A percentile compares a stretch with the other conserved stretches of the same genome.
phyloP scores from a whole-genome alignment of 257 asterid species.

The Ligustrum vulgare region DNA sequence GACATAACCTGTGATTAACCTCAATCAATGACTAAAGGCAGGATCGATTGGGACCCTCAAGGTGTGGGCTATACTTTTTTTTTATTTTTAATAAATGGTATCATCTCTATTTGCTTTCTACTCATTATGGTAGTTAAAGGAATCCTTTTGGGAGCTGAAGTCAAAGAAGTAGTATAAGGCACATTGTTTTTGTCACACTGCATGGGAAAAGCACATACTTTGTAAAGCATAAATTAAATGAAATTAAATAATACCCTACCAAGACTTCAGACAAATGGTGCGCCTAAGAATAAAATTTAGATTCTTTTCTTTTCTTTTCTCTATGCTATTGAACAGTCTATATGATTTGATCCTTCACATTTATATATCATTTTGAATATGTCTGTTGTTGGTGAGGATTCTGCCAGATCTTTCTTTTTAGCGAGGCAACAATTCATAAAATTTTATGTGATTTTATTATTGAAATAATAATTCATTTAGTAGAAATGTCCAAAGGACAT shows the following conservation, averaged over 20 bases:
- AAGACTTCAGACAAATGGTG: conserved; percentile 14
- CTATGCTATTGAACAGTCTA: conserved; percentile 22
- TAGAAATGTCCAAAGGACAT: too few relatives aligned
- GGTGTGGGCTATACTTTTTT: too few relatives aligned
- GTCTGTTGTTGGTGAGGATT: conserved; percentile 25
- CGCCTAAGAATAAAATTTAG: conserved; percentile 11
- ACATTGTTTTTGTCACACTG: conserved; percentile 44
- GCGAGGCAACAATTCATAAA: too few relatives aligned
- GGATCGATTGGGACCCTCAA: too few relatives aligned
- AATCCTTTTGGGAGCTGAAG: conserved; percentile 33
- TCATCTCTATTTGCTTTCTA: conserved; percentile 44
- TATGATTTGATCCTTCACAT: conserved; percentile 32
- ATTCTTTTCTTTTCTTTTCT: not conserved
- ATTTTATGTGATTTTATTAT: too few relatives aligned
- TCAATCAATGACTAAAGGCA: too few relatives aligned
- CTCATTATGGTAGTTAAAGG: conserved; percentile 27
- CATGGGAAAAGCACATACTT: conserved; percentile 23
- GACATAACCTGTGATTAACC: too few relatives aligned
- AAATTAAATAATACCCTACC: conserved; percentile 9
- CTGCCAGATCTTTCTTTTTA: conserved; percentile 9
- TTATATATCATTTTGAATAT: conserved; percentile 6
- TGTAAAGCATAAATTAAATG: conserved; percentile 16
- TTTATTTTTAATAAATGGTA: too few relatives aligned
- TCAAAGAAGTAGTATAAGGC: conserved; percentile 44
- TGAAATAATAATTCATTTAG: too few relatives aligned